A percentile compares a stretch with the other conserved stretches of the same genome.
phyloP scores from a whole-genome alignment of 345 rosid species.

The Camelina neglecta region DNA sequence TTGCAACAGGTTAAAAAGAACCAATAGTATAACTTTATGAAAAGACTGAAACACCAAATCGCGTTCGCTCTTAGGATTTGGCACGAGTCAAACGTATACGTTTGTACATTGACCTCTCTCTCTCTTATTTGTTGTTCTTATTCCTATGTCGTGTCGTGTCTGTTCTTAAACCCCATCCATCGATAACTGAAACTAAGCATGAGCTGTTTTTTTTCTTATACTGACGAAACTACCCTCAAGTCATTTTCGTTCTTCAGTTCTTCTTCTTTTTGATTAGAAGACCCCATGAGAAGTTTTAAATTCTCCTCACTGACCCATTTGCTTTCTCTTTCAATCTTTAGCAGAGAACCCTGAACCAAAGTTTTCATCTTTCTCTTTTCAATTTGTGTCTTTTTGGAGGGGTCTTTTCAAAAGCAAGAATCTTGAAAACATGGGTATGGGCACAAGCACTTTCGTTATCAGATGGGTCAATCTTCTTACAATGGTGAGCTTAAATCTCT shows the following conservation, averaged over 20 bases:
- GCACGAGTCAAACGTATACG: constrained; percentile 47
- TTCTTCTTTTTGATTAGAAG: constrained; percentile 13
- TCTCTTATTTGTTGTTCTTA: constrained; percentile 21
- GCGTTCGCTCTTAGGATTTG: constrained; percentile 14
- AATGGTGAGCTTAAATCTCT: constrained; percentile 56
- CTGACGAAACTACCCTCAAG: constrained; percentile 45
- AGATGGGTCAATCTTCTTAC: constrained; percentile 95
- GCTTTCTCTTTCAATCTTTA: constrained; percentile 25
- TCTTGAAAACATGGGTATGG: constrained; percentile 64
- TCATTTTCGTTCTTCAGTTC: constrained; percentile 22
- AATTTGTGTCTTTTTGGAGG: constrained; percentile 18
- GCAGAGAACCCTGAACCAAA: constrained; percentile 24
- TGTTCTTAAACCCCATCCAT: constrained; percentile 40
- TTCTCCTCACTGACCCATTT: constrained; percentile 30
- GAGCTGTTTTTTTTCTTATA: constrained; percentile 34
- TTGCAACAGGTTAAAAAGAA: neutral
- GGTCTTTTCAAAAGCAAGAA: constrained; percentile 7
- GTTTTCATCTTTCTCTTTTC: constrained; percentile 14
- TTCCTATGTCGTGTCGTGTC: constrained; percentile 42
- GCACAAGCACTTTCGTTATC: constrained; percentile 84
- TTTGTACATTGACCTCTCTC: constrained; percentile 36
- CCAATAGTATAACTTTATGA: constrained; percentile 17
- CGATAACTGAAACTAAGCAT: constrained; percentile 36
- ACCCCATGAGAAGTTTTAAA: constrained; percentile 34
- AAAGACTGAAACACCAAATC: constrained; percentile 35